A percentile compares a stretch with the other conserved stretches of the same genome.
These are phyloP conservation scores for Sporothrix luriei DNA, from an alignment of 2,329 filamentous ascomycete genomes.

Conservation along the genomic window DNA sequence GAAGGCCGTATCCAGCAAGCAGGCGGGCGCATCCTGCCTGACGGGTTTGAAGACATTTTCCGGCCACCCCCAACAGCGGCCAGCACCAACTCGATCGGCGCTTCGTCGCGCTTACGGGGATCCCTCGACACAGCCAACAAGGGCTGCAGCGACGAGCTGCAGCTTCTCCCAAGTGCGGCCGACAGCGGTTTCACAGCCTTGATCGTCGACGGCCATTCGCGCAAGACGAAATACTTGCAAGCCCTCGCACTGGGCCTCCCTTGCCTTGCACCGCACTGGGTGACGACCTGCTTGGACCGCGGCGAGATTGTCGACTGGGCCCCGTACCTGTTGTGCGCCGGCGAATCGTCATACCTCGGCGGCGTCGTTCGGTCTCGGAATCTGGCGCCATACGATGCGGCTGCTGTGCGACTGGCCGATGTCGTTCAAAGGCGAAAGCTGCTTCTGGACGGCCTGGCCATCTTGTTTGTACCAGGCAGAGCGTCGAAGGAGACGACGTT, in stretches of 20 bases:
- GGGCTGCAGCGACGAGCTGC: conserved; percentile 47
- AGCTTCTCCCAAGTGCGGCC: conserved; percentile 56
- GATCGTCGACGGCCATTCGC: conserved; percentile 81
- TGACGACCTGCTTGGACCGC: conserved; percentile 68
- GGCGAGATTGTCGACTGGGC: conserved; percentile 70
- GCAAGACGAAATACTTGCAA: conserved; percentile 91
- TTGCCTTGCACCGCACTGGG: conserved; percentile 81
- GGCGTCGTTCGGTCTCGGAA: conserved; percentile 76
- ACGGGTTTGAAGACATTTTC: conserved; percentile 83
- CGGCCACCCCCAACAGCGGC: conserved; percentile 47
- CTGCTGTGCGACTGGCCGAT: conserved; percentile 57
- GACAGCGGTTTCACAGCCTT: conserved; percentile 77
- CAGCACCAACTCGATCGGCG: conserved; percentile 39
- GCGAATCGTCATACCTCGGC: conserved; percentile 73
- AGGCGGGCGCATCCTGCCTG: conserved; percentile 70
- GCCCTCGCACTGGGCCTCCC: conserved; percentile 87
- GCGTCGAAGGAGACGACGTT: conserved; percentile 71
- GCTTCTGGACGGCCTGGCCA: conserved; percentile 64
- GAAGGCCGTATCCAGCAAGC: conserved; percentile 66
- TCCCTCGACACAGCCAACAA: conserved; percentile 36
- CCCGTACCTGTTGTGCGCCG: conserved; percentile 82
- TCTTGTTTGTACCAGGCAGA: conserved; percentile 72
- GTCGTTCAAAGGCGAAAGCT: conserved; percentile 63
- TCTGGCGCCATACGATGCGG: conserved; percentile 63
- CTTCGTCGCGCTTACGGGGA: conserved; percentile 40